phyloP scores from a whole-genome alignment of 306 rosid species.

The Pueraria montana region DNA sequence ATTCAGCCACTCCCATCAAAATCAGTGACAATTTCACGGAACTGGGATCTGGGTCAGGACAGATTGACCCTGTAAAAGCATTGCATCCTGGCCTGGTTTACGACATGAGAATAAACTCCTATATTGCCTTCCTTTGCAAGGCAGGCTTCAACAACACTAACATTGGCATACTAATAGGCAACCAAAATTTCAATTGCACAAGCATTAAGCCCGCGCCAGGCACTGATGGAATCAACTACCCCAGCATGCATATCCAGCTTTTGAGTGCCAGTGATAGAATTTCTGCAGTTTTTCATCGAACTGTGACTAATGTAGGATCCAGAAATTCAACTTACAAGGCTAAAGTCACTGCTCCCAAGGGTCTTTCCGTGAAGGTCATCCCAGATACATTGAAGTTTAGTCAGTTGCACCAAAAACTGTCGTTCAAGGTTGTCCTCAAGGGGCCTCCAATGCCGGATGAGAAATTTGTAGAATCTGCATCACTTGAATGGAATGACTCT shows the following conservation, averaged over 20 bases:
- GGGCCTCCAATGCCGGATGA: conserved; percentile 55
- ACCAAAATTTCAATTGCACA: conserved; percentile 56
- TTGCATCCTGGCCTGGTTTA: conserved; percentile 75
- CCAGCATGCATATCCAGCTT: conserved; percentile 67
- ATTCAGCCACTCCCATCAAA: conserved; percentile 73
- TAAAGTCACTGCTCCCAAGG: conserved; percentile 59
- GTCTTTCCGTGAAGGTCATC: conserved; percentile 60
- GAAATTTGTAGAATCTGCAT: conserved; percentile 39
- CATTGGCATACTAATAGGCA: conserved; percentile 59
- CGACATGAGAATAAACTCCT: conserved; percentile 57
- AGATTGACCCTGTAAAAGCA: conserved; percentile 68
- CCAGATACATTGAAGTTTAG: conserved; percentile 65
- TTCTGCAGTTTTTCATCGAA: conserved; percentile 68
- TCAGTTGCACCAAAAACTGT: conserved; percentile 45
- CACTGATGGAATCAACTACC: conserved; percentile 87
- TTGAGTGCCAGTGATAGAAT: conserved; percentile 25
- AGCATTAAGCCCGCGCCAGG: conserved; percentile 52
- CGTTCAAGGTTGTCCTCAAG: conserved; percentile 67
- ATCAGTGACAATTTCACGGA: conserved; percentile 44
- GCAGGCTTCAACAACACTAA: conserved; percentile 57
- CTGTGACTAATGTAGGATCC: conserved; percentile 72
- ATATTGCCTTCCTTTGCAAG: conserved; percentile 70
- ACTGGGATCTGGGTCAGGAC: conserved; percentile 80
- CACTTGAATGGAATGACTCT: conserved; percentile 74
- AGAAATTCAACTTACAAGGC: conserved; percentile 66